Base-by-base conservation (phyloP, 495 filamentous ascomycete species). In the Monascus purpureus region DNA sequence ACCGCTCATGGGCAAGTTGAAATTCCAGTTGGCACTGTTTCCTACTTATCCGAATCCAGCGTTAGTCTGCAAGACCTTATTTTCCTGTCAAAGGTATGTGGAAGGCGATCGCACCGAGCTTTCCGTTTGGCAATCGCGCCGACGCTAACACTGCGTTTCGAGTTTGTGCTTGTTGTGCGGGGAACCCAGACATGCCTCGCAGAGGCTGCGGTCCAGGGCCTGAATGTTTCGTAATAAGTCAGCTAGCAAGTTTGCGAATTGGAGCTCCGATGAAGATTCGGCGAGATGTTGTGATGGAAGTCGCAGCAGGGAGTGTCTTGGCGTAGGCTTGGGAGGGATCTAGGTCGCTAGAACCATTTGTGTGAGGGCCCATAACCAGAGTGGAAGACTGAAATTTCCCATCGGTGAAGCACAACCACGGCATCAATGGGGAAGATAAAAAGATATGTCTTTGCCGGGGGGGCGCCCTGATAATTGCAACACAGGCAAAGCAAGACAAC, bases 111-210 rank as follows among this genome's bases (percentile, higher is more conserved):
- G 55, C 67, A 85, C 80, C 78, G 49, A 81, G 59, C 57, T 82
- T 81, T 31, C 77, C 77, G 41, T 81, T 81, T 42, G 74, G 76
- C 68, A 86, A 60, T 50, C 78, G 73, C 52, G 57, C 66, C n/a
- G 80, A 70, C 13, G 69, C 68, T 41, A 72, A 38, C 28, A 61
- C 57, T 33, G 57, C 49, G 47, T 63, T 68, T 55, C 77, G 69
- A 43, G 68, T 70, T 40, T 76, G 68, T 41, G 72, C 65, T 53
- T 75, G 61, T 59, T 76, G 78, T 42, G 65, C 61, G 43, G 73
- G 69, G 59, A 80, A 82, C 39, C 69, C 73, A 36, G 75, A 72
- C 60, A 82, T 74, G 52, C 72, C 69, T 61, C 78, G 70, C 36
- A 82, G 50, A 50, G 72, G 62, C 58, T 78, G 78, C 40, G 73